Conservation (phyloP, 164 flowering plant species). For the Nelumbo lutea region DNA sequence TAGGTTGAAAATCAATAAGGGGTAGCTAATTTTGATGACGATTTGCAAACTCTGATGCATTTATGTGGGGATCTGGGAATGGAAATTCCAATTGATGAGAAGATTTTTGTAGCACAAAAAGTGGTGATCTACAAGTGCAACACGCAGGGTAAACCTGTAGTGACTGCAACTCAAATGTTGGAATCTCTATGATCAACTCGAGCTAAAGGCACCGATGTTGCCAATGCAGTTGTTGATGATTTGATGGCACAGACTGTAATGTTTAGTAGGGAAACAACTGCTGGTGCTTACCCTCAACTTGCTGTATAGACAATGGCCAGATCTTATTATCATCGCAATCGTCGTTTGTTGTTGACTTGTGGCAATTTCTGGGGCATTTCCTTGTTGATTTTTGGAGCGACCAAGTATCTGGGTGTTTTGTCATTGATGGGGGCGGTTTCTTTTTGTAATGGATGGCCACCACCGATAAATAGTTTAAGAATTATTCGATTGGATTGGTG, state of each 20-base stretch:
- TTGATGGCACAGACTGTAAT: slow-evolving; percentile 80
- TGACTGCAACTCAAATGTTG: slow-evolving; percentile 82
- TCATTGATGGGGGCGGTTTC: too few relatives aligned
- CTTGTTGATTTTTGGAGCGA: too few relatives aligned
- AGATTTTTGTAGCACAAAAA: slow-evolving; percentile 83
- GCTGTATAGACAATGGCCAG: slow-evolving; percentile 71
- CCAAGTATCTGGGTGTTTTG: too few relatives aligned
- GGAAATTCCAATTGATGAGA: slow-evolving; percentile 77
- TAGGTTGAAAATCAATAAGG: slow-evolving; percentile 95
- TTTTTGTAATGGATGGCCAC: too few relatives aligned
- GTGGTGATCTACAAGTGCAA: slow-evolving; percentile 92
- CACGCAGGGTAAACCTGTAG: slow-evolving; percentile 86
- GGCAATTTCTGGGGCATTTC: too few relatives aligned
- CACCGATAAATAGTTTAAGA: too few relatives aligned
- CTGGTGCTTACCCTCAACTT: slow-evolving; percentile 87
- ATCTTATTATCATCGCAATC: too few relatives aligned
- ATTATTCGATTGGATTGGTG: too few relatives aligned
- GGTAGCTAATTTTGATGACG: slow-evolving; percentile 85
- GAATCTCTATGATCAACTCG: slow-evolving; percentile 85
- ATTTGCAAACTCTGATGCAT: slow-evolving; percentile 65
- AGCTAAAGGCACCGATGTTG: slow-evolving; percentile 80
- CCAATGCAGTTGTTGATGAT: slow-evolving; percentile 60
- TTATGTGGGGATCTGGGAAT: slow-evolving; percentile 84
- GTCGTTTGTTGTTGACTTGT: too few relatives aligned
- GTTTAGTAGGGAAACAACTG: slow-evolving; percentile 91